A percentile compares a stretch with the other conserved stretches of the same genome.
These are phyloP conservation scores for Aspergillus sp. DNA, from an alignment of 2,329 filamentous ascomycete species.

Conservation along the genomic window DNA sequence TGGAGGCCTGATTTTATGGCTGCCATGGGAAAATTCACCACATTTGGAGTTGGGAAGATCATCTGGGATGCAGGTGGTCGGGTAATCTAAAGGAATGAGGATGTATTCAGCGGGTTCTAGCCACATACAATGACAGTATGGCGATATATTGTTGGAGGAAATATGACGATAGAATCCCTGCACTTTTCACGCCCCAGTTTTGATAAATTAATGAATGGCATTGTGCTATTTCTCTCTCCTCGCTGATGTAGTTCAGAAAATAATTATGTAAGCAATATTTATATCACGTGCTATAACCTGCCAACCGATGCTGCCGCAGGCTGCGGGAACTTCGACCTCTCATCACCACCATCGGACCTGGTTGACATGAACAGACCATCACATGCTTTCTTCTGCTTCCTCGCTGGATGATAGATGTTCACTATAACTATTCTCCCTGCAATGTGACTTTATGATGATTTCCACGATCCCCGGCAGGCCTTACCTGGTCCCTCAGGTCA, in stretches of 20 bases:
- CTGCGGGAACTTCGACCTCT: slow-evolving; percentile 1
- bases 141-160: too few relatives aligned
- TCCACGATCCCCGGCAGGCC: too few relatives aligned
- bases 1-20: background rate
- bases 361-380: background rate
- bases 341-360: background rate
- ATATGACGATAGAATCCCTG: too few relatives aligned
- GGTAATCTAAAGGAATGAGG: too few relatives aligned
- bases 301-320: background rate
- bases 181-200: too few relatives aligned
- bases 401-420: background rate
- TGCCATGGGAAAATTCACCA: background rate
- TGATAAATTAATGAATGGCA: too few relatives aligned
- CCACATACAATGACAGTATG: too few relatives aligned
- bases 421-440: background rate
- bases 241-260: too few relatives aligned
- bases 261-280: background rate
- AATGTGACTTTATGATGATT: background rate
- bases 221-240: background rate
- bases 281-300: background rate
- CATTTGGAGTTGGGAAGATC: too few relatives aligned
- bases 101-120: too few relatives aligned
- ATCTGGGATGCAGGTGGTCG: too few relatives aligned
- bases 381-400: background rate
- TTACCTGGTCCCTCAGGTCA: too few relatives aligned